A percentile compares a stretch with the other conserved stretches of the same genome.
Conservation (phyloP, 2,329 filamentous ascomycete genomes). For the Ambrosiella beaveri region DNA sequence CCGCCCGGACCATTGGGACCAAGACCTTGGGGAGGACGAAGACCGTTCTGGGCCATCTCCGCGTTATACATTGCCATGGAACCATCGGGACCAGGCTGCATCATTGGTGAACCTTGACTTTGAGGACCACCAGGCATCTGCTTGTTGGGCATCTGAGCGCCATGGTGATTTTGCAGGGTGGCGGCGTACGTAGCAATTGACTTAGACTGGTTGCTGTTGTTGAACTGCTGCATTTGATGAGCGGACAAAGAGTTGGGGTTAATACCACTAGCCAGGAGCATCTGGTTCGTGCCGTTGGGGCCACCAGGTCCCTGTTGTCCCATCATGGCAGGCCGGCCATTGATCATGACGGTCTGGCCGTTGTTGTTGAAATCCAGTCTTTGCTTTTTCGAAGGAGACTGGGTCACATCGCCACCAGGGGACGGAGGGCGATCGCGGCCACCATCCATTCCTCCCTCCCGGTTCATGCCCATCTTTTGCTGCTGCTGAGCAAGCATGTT, state of each 20-base stretch:
- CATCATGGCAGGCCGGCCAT: constrained; percentile 55
- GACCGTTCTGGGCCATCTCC: constrained; percentile 35
- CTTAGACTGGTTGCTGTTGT: constrained; percentile 53
- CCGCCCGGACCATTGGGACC: constrained; percentile 23
- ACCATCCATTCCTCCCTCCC: constrained; percentile 73
- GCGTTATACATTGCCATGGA: constrained; percentile 46
- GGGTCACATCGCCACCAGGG: constrained; percentile 70
- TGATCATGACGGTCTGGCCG: constrained; percentile 53
- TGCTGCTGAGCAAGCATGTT: constrained; percentile 18
- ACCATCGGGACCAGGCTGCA: constrained; percentile 53
- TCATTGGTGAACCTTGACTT: constrained; percentile 69
- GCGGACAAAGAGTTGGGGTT: constrained; percentile 55
- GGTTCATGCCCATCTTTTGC: constrained; percentile 69
- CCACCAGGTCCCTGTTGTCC: constrained; percentile 46
- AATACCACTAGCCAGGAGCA: constrained; percentile 54
- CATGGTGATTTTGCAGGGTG: constrained; percentile 68
- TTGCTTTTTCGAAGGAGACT: constrained; percentile 79
- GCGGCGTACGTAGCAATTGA: constrained; percentile 76
- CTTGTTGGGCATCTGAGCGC: constrained; percentile 64
- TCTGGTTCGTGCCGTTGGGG: constrained; percentile 34
- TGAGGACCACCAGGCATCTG: constrained; percentile 51
- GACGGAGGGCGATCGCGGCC: constrained; percentile 67
- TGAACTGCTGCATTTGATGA: constrained; percentile 54
- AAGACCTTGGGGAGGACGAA: constrained; percentile 36
- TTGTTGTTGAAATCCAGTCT: constrained; percentile 64